Evolutionary conservation across 2,329 filamentous ascomycete species (phyloP), one percentile per base, ranked within the genome.

Genomic region (Lecanicillium sp.): DNA sequence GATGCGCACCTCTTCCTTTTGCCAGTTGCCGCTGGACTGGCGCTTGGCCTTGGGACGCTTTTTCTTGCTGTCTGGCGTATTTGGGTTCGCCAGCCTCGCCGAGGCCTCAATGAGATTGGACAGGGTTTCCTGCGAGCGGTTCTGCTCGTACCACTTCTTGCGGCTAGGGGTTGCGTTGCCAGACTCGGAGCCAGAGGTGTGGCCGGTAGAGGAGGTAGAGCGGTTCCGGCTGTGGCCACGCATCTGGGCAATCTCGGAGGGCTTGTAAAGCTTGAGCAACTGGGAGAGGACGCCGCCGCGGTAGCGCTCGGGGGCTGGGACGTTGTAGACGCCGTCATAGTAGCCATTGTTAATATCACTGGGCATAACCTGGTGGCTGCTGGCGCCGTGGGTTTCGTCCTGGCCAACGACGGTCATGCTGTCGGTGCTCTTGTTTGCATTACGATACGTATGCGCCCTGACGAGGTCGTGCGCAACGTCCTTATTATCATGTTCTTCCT

Each of bases 121-220:
- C 17, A 71, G 54, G 0, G 68, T 71, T 17, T 70, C 67, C 31
- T 62, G 59, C 2, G 68, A 70, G 6, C 59, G 61, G 44, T 67
- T 65, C 48, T 67, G 61, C 36, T 69, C 63, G 47, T 71, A 71
- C 68, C 68, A 71, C 41, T 70, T 71, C 43, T 55, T 60, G 31
- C 59, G 56, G 28, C 51, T 67, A 5, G 67, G 67, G 4, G 66
- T 70, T 3, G 58, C 54, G 2, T 59, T 55, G 5, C 67, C 68
- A 2, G 61, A 62, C 13, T 45, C 47, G 13, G 48, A 45, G 2
- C 39, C 48, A 6, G 40, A 41, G 11, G 34, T 39, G 15, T 37
- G 39, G 29, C 19, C 31, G 19, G 22, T 25, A 3, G 39, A 37
- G 9, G 33, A 42, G 17, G 39, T 33, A 19, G 38, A 44, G 4